These are phyloP conservation scores for Cyclocybe aegerita DNA, from an alignment of 768 basidiomycete species.

Conservation along the genomic window DNA sequence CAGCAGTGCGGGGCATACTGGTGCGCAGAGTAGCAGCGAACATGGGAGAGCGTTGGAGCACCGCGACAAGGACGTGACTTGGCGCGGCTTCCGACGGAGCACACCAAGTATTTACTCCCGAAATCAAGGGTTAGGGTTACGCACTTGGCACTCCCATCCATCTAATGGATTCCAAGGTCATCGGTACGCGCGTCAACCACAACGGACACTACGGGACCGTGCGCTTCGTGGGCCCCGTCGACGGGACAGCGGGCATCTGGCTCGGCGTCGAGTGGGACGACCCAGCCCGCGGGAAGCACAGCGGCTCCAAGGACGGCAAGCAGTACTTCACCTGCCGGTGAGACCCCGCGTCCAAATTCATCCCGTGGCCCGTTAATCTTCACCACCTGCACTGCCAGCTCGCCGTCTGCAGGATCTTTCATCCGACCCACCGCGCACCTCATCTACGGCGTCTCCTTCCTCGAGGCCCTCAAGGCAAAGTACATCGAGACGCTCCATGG, in stretches of 20 bases:
- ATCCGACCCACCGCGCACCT: slow-evolving; percentile 67
- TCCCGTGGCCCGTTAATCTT: neutral
- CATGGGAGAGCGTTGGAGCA: slow-evolving; percentile 24
- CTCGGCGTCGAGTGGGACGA: slow-evolving; percentile 99
- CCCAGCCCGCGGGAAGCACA: slow-evolving; percentile 79
- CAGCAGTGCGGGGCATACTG: slow-evolving; percentile 41
- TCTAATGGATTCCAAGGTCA: slow-evolving; percentile 20
- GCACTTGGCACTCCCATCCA: slow-evolving; percentile 9
- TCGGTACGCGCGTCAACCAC: slow-evolving; percentile 57
- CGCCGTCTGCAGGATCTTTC: slow-evolving; percentile 76
- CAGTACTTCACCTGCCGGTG: slow-evolving; percentile 81
- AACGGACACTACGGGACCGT: slow-evolving; percentile 65
- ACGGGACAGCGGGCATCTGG: slow-evolving; percentile 70
- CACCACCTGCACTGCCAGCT: slow-evolving; percentile 14
- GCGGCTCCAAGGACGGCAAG: slow-evolving; percentile 75
- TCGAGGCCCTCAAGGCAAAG: slow-evolving; percentile 70
- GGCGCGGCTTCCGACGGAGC: slow-evolving; percentile 17
- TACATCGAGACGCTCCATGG: slow-evolving; percentile 71
- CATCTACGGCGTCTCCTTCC: slow-evolving; percentile 67
- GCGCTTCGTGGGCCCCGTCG: slow-evolving; percentile 64
- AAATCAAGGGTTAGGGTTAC: slow-evolving; percentile 30
- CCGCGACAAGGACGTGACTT: slow-evolving; percentile 6
- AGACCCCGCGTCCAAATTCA: slow-evolving; percentile 21
- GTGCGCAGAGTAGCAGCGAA: slow-evolving; percentile 29
- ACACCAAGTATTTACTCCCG: slow-evolving; percentile 7